Evolutionary conservation across 1,284 basidiomycete species (phyloP).

Genomic region (Golubevia sp.): DNA sequence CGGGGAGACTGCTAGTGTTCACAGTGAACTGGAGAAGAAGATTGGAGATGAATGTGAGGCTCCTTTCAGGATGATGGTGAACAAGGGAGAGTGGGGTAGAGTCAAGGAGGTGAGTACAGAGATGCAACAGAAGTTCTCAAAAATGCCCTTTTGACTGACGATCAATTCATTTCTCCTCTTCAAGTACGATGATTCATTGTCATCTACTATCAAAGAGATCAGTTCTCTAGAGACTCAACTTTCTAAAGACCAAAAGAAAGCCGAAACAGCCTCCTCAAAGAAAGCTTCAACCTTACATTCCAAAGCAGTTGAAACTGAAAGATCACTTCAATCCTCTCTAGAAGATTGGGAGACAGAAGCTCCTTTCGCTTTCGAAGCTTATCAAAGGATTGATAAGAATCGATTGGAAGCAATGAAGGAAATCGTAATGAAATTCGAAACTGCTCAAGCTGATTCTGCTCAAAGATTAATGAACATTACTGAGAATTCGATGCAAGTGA

Average conservation of each 20-base stretch:
- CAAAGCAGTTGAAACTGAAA: slow-evolving; percentile 41
- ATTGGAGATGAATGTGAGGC: slow-evolving; percentile 45
- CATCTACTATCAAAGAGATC: slow-evolving; percentile 42
- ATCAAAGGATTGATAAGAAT: slow-evolving; percentile 45
- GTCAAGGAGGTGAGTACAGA: slow-evolving; percentile 21
- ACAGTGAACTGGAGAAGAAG: slow-evolving; percentile 41
- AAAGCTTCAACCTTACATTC: slow-evolving; percentile 31
- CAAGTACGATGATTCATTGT: slow-evolving; percentile 44
- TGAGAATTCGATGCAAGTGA: slow-evolving; percentile 46
- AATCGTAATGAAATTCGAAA: slow-evolving; percentile 43
- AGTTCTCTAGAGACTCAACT: slow-evolving; percentile 50
- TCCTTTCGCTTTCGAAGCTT: slow-evolving; percentile 39
- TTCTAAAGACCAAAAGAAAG: slow-evolving; percentile 48
- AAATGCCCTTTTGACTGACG: background rate
- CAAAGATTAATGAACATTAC: slow-evolving; percentile 37
- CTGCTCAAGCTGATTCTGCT: slow-evolving; percentile 45
- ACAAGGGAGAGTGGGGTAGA: slow-evolving; percentile 38
- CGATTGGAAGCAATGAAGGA: slow-evolving; percentile 51
- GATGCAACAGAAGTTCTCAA: no score
- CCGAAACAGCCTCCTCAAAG: slow-evolving; percentile 44
- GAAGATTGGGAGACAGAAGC: slow-evolving; percentile 42
- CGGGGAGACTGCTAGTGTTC: slow-evolving; percentile 35
- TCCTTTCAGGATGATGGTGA: slow-evolving; percentile 34
- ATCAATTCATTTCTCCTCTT: background rate
- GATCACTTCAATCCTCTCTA: slow-evolving; percentile 30